Conservation (phyloP, 139 green algal species). For the Coccomyxa sp. region DNA sequence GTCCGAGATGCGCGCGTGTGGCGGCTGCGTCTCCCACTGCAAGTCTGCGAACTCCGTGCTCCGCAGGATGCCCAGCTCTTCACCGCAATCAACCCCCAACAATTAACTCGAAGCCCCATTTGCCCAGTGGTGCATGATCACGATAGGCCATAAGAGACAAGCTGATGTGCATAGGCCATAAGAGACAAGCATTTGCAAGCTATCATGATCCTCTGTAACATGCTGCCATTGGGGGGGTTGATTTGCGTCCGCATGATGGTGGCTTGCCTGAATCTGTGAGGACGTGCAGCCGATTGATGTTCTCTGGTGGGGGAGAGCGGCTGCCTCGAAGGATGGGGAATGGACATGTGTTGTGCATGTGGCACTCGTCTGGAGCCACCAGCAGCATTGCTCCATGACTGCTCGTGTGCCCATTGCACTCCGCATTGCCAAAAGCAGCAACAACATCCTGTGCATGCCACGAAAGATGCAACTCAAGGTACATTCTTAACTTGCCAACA, state of each 20-base stretch:
- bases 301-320: conserved; percentile 67
- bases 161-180: background rate
- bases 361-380: conserved; percentile 64
- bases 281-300: conserved; percentile 70
- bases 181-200: background rate
- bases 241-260: background rate
- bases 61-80: conserved; percentile 53
- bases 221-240: background rate
- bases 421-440: background rate
- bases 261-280: conserved; percentile 42
- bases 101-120: background rate
- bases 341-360: conserved; percentile 58
- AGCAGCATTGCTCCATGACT: conserved; percentile 35
- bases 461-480: no score
- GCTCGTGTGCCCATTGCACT: no score
- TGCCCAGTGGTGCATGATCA: no score
- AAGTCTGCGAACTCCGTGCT: conserved; percentile 47
- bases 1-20: conserved; percentile 47
- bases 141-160: background rate
- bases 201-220: no score
- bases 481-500: no score
- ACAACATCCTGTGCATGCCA: no score
- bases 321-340: conserved; percentile 38
- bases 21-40: conserved; percentile 43
- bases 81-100: background rate